A percentile compares a stretch with the other conserved stretches of the same genome.
phyloP scores from a whole-genome alignment of 2,329 filamentous ascomycete genomes.

The Daldinia sp. region DNA sequence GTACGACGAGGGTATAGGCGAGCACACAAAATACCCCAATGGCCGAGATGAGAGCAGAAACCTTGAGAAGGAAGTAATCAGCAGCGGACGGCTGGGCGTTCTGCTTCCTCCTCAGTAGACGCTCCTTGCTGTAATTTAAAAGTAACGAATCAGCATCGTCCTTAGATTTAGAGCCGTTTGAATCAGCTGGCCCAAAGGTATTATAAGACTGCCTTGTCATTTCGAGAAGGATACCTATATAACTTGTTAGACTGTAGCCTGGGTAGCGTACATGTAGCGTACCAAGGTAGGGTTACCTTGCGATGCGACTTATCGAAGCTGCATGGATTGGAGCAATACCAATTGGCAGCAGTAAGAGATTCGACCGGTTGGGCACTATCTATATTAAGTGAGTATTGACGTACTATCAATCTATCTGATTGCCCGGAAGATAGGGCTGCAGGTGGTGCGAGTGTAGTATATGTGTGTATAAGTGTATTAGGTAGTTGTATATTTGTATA shows the following conservation, averaged over 20 bases:
- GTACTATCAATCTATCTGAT: not conserved
- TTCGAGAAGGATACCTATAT: not conserved
- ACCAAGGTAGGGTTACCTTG: constrained; percentile 29
- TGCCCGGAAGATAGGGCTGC: not conserved
- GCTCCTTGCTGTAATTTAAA: constrained; percentile 7
- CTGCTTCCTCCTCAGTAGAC: not conserved
- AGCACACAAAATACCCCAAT: constrained; percentile 40
- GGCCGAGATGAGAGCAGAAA: constrained; percentile 37
- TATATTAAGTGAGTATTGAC: not conserved
- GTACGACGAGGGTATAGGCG: constrained; percentile 24
- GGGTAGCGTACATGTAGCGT: constrained; percentile 13
- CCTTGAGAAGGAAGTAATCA: constrained; percentile 39
- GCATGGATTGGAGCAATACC: constrained; percentile 12
- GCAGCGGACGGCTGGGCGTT: constrained; percentile 26
- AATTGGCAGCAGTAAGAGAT: not conserved
- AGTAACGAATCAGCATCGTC: constrained; percentile 15
- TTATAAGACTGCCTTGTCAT: constrained; percentile 34
- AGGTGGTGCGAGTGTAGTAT: not conserved
- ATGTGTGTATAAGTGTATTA: not conserved
- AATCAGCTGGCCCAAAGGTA: constrained; percentile 14
- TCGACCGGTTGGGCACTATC: not conserved
- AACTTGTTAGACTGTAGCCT: not conserved
- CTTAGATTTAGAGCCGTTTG: constrained; percentile 5
- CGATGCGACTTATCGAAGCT: constrained; percentile 20
- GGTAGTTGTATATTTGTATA: not conserved